phyloP scores from a whole-genome alignment of 202 grass and related monocot genomes.

The Panicum virgatum region DNA sequence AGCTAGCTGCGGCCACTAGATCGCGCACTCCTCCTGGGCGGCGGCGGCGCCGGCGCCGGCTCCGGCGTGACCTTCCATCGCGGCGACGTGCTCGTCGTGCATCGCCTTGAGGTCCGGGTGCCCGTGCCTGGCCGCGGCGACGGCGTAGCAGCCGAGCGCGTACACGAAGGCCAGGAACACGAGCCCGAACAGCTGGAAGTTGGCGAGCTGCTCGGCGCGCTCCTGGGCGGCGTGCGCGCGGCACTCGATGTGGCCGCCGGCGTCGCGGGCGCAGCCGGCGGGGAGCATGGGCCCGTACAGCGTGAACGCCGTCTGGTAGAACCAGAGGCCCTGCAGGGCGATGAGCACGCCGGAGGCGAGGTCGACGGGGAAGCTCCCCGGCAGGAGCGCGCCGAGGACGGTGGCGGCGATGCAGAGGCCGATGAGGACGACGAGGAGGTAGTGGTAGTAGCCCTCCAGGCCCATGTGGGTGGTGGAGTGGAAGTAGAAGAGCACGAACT shows the following conservation, averaged over 20 bases:
- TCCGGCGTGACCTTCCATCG: not conserved
- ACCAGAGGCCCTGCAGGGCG: slow-evolving; percentile 88
- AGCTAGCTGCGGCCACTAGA: not conserved
- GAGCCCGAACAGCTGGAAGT: slow-evolving; percentile 65
- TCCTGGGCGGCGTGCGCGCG: slow-evolving; percentile 42
- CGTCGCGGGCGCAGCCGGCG: slow-evolving; percentile 37
- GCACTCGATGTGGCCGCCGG: slow-evolving; percentile 47
- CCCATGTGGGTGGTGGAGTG: slow-evolving; percentile 81
- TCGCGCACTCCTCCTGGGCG: not conserved
- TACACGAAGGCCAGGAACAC: slow-evolving; percentile 57
- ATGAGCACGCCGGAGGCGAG: slow-evolving; percentile 51
- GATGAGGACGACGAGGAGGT: slow-evolving; percentile 69
- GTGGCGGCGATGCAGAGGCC: slow-evolving; percentile 55
- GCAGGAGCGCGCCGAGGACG: slow-evolving; percentile 65
- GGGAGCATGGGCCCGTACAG: slow-evolving; percentile 87
- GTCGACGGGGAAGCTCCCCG: slow-evolving; percentile 61
- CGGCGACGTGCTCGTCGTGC: slow-evolving; percentile 35
- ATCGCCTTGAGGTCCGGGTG: slow-evolving; percentile 45
- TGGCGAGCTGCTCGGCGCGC: slow-evolving; percentile 66
- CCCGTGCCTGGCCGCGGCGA: slow-evolving; percentile 43
- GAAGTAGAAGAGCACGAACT: slow-evolving; percentile 88
- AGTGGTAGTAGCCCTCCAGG: slow-evolving; percentile 87
- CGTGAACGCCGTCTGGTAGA: slow-evolving; percentile 88
- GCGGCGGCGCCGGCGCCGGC: no score
- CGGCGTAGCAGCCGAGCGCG: slow-evolving; percentile 48